Evolutionary conservation across 257 asterid genomes (phyloP).

Genomic region (Solanum medicagineum): DNA sequence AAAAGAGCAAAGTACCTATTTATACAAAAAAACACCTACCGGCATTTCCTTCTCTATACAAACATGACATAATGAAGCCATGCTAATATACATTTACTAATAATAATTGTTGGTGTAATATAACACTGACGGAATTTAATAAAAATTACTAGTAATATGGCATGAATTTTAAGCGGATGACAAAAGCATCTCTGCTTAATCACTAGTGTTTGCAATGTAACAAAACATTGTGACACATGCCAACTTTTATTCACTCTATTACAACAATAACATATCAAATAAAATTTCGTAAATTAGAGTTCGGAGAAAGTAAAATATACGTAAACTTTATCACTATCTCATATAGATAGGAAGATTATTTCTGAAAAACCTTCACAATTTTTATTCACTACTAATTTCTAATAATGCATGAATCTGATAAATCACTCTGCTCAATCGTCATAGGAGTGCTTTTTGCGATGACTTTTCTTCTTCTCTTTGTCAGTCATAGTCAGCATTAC

Average conservation of each 20-base stretch:
- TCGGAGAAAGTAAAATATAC: fast-evolving
- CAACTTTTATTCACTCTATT: neutral
- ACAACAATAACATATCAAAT: too few species aligned
- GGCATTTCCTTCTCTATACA: neutral
- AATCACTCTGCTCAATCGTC: slow-evolving; percentile 1
- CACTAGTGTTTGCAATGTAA: slow-evolving; percentile 28
- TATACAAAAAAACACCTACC: neutral
- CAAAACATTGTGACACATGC: neutral
- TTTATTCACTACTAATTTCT: neutral
- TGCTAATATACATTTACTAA: neutral
- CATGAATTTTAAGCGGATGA: neutral
- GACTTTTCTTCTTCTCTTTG: slow-evolving; percentile 9
- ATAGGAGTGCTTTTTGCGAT: slow-evolving; percentile 24
- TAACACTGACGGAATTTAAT: too few species aligned
- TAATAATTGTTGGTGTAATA: neutral
- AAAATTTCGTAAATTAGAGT: fast-evolving
- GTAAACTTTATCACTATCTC: too few species aligned
- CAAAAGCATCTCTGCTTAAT: neutral
- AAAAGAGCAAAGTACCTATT: neutral
- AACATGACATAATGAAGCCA: neutral
- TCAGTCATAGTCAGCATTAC: slow-evolving; percentile 12
- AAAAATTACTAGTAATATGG: neutral
- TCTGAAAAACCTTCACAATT: too few species aligned
- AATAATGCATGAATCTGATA: neutral
- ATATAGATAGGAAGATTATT: too few species aligned